Conservation (phyloP, 345 rosid genomes). For the Rhodamnia rubescens region DNA sequence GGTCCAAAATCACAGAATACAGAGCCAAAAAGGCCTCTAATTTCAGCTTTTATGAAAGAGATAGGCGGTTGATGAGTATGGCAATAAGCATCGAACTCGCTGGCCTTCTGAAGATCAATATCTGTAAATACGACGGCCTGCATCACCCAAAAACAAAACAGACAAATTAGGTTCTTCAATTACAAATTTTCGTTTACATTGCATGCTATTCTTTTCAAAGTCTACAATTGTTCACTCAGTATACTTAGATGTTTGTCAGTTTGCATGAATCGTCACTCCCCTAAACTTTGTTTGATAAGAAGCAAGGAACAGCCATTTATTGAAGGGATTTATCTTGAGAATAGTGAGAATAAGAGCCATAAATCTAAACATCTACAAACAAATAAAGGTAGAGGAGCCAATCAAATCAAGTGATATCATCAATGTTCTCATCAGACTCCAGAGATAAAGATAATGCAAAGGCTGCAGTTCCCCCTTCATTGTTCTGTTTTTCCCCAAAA, state of each 20-base stretch:
- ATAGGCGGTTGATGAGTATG: conserved; percentile 88
- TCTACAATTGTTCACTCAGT: not conserved
- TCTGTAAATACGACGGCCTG: conserved; percentile 94
- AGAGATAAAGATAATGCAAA: not conserved
- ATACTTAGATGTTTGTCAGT: not conserved
- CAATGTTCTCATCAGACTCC: not conserved
- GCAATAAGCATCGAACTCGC: conserved; percentile 73
- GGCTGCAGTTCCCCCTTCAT: too few species aligned
- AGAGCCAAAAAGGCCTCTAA: conserved; percentile 92
- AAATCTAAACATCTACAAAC: not conserved
- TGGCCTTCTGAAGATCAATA: conserved; percentile 59
- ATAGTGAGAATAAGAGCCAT: not conserved
- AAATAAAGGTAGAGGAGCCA: not conserved
- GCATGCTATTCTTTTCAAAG: not conserved
- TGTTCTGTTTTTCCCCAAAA: too few species aligned
- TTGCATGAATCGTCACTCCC: not conserved
- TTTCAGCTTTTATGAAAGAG: conserved; percentile 82
- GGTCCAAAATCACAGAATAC: conserved; percentile 98
- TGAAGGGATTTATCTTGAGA: not conserved
- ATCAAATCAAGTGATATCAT: not conserved
- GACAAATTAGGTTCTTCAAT: not conserved
- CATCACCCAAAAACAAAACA: not conserved
- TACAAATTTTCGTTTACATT: not conserved
- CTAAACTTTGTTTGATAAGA: not conserved
- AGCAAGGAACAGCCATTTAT: not conserved